Conservation (phyloP, 768 basidiomycete species). For the Rhodosporidiobolus sp. region DNA sequence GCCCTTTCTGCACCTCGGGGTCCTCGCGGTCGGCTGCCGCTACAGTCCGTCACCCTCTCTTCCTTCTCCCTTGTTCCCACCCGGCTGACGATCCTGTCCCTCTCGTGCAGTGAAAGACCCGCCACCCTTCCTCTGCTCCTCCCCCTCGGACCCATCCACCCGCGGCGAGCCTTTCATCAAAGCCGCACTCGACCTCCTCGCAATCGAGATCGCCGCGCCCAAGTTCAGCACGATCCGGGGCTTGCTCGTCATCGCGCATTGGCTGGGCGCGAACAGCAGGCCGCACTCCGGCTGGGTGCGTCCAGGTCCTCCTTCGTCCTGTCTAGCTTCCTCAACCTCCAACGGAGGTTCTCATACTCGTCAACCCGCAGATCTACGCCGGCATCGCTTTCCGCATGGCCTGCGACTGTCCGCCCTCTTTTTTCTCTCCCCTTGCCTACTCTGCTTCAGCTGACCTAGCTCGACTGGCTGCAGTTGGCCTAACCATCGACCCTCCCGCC, state of each 20-base stretch:
- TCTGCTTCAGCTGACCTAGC: neutral
- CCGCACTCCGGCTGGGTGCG: neutral
- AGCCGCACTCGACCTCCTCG: neutral
- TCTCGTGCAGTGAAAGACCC: neutral
- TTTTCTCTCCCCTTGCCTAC: too few relatives aligned
- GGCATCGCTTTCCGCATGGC: neutral
- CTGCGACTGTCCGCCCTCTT: neutral
- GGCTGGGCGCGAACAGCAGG: neutral
- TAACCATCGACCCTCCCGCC: neutral
- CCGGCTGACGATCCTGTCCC: too few relatives aligned
- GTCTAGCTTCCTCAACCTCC: too few relatives aligned
- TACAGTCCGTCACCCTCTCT: neutral
- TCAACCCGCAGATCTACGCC: neutral
- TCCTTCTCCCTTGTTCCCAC: accelerated
- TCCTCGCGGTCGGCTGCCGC: neutral
- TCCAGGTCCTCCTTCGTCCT: neutral
- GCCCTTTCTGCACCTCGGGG: neutral
- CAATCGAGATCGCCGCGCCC: neutral
- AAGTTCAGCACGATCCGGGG: conserved; percentile 4
- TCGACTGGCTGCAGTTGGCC: neutral
- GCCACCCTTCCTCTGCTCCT: neutral
- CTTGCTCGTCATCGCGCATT: neutral
- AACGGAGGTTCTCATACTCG: too few relatives aligned
- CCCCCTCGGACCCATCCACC: neutral
- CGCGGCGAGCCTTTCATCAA: neutral